These are phyloP conservation scores for Ascochyta viciae-villosae DNA, from an alignment of 2,329 filamentous ascomycete species.

Conservation along the genomic window DNA sequence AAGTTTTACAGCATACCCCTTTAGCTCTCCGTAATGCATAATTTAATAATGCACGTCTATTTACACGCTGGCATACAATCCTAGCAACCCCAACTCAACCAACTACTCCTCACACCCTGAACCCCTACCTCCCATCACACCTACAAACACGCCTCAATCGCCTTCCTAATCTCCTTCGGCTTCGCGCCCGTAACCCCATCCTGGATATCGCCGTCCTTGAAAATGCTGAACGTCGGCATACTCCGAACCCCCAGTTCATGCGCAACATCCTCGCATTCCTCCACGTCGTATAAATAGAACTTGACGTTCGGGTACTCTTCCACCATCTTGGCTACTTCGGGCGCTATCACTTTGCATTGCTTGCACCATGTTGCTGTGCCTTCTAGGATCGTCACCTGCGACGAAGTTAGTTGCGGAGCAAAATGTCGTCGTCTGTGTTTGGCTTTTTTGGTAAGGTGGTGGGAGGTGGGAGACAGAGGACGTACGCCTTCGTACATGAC, in stretches of 20 bases:
- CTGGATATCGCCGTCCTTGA: constrained; percentile 41
- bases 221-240: constrained; percentile 40
- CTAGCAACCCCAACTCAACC: neutral
- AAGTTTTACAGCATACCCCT: neutral
- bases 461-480: neutral
- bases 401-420: neutral
- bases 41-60: too few species aligned
- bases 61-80: too few species aligned
- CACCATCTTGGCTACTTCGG: constrained; percentile 37
- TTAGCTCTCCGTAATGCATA: neutral
- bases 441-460: neutral
- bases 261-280: constrained; percentile 40
- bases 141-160: constrained; percentile 32
- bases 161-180: constrained; percentile 31
- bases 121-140: neutral
- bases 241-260: constrained; percentile 38
- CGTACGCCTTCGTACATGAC: constrained; percentile 37
- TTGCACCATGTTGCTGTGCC: constrained; percentile 41
- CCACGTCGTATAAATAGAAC: constrained; percentile 42
- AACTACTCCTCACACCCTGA: too few species aligned
- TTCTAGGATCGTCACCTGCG: constrained; percentile 37
- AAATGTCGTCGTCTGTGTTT: too few species aligned
- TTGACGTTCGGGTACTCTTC: constrained; percentile 29
- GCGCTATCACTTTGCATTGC: constrained; percentile 38
- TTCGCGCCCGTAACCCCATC: constrained; percentile 32